Base-by-base conservation (phyloP, 2,329 filamentous ascomycete species). In the Escovopsis sp. region DNA sequence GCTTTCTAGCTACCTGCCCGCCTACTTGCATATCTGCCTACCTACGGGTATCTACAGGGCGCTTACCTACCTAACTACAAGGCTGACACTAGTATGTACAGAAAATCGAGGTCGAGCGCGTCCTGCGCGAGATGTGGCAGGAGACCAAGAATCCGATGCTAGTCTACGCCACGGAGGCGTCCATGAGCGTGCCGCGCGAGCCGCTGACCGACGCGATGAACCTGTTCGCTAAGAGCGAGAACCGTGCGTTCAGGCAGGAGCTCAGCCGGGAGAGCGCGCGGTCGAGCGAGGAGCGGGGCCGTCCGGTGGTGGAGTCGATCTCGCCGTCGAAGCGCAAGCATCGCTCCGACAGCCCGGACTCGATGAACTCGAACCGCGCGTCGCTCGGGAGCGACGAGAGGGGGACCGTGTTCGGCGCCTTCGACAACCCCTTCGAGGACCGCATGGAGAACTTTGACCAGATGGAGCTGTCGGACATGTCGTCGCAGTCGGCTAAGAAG, bases 101-200 rank as follows among this genome's bases (percentile, higher is more conserved):
- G 68, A 68, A 63, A 59, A 57, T 63, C 3, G 58, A 58, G 4
- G 45, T 61, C 16, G 60, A 65, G 27, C 54, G 58, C 25, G 60
- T 70, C 17, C 50, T 68, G 3, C 48, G 55, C 33, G 58, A 62
- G 9, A 58, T 68, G 15, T 66, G 62, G 51, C 53, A 56, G 7
- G 66, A 69, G 33, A 62, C 61, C 8, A 66, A 63, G 36, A 58
- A 54, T 14, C 61, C 63, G 0, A 45, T 70, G 14, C 45, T 74
- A 3, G 52, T 74, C 4, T 74, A 73, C 44, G 69, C 70, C 16
- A 67, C 66, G 4, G 65, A 72, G 40, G 50, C 54, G 18, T 66
- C 68, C 17, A 48, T 70, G 39, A 42, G 54, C 11, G 41, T 45
- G 15, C 46, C 53, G 4, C 48, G 39, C 10, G 43, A 49, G 4